Evolutionary conservation across 2,329 filamentous ascomycete genomes (phyloP).

Genomic region (Dactylonectria estremocensis): DNA sequence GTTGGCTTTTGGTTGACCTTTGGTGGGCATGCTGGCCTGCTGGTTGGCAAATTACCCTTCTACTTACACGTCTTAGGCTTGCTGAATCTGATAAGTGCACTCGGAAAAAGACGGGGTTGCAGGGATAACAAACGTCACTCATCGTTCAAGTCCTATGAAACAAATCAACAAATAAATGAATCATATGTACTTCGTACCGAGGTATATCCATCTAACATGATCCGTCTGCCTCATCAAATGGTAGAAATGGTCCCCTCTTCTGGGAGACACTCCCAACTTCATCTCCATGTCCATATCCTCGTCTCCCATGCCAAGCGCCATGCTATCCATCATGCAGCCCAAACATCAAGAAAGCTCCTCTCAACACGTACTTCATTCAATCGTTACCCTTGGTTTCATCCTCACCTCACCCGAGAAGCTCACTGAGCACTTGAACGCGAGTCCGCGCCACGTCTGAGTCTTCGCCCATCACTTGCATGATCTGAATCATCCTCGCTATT

Average conservation of each 20-base stretch:
- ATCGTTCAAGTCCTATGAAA: background rate
- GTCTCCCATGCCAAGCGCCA: background rate
- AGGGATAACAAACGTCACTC: constrained; percentile 1
- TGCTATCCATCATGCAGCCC: background rate
- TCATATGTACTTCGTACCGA: background rate
- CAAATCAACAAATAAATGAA: background rate
- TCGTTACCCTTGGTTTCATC: background rate
- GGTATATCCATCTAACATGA: constrained; percentile 5
- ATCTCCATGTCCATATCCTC: background rate
- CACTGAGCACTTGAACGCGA: constrained; percentile 70
- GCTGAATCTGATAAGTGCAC: background rate
- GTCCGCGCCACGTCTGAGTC: constrained; percentile 73
- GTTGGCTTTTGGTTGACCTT: background rate
- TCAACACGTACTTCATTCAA: background rate
- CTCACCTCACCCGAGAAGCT: constrained; percentile 58
- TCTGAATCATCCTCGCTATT: constrained; percentile 74
- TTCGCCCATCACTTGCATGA: constrained; percentile 72
- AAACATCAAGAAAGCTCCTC: background rate
- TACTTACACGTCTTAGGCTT: background rate
- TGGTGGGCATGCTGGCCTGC: background rate
- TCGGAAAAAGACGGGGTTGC: background rate
- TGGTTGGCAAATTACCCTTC: background rate
- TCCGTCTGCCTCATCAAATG: background rate
- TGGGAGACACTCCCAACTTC: background rate
- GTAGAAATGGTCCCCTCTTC: background rate